Evolutionary conservation across 257 asterid species (phyloP).

Genomic region (Ilex asprella): DNA sequence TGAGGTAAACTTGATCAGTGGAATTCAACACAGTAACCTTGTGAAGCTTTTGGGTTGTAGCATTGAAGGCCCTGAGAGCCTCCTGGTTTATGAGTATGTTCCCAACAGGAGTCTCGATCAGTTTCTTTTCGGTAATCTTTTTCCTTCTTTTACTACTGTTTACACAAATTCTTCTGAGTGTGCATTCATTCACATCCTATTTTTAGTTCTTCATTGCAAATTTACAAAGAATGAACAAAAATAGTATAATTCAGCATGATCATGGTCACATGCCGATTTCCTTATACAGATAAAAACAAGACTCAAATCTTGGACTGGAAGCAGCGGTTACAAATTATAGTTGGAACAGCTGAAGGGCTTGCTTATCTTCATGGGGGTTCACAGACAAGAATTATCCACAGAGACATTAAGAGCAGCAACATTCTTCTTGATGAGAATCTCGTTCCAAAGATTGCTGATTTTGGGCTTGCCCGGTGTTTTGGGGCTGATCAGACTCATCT

Average conservation of each 20-base stretch:
- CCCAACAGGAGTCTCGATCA: slow-evolving; percentile 72
- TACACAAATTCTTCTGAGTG: too few relatives aligned
- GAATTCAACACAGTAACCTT: slow-evolving; percentile 83
- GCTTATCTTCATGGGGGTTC: slow-evolving; percentile 75
- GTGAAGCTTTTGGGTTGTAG: slow-evolving; percentile 95
- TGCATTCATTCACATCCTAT: too few relatives aligned
- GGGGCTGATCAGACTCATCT: slow-evolving; percentile 80
- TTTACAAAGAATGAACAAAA: too few relatives aligned
- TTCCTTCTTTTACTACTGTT: too few relatives aligned
- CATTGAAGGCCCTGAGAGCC: slow-evolving; percentile 94
- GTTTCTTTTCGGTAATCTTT: slow-evolving; percentile 46
- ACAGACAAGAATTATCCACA: slow-evolving; percentile 54
- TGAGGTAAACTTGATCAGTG: slow-evolving; percentile 72
- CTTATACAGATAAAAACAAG: slow-evolving; percentile 44
- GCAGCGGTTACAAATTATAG: slow-evolving; percentile 54
- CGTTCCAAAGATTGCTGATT: slow-evolving; percentile 72
- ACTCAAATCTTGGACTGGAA: slow-evolving; percentile 56
- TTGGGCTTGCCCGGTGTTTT: slow-evolving; percentile 78
- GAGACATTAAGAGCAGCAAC: slow-evolving; percentile 87
- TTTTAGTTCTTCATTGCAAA: too few relatives aligned
- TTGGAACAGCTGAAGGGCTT: slow-evolving; percentile 85
- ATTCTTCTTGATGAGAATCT: slow-evolving; percentile 69
- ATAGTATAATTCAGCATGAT: too few relatives aligned
- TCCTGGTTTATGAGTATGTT: slow-evolving; percentile 74
- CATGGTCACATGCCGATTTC: background rate